A percentile compares a stretch with the other conserved stretches of the same genome.
These are phyloP conservation scores for Vitis labrusca DNA, from an alignment of 164 flowering plant genomes.

Conservation along the genomic window DNA sequence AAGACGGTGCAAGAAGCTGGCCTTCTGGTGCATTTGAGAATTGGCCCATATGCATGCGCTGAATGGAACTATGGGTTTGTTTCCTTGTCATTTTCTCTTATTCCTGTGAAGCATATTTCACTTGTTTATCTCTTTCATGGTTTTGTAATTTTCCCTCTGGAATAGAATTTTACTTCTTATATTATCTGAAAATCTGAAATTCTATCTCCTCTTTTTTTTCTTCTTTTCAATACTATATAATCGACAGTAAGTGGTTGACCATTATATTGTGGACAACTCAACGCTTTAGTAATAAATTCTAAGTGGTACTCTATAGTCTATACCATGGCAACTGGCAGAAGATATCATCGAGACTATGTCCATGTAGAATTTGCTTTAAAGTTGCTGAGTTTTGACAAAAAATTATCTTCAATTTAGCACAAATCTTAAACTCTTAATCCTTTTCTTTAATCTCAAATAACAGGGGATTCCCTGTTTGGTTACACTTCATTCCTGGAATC, in stretches of 20 bases:
- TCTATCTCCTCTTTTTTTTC: background rate
- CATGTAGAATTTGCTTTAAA: background rate
- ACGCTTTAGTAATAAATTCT: background rate
- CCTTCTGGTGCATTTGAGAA: conserved; percentile 51
- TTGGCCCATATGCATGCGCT: conserved; percentile 73
- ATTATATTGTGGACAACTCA: background rate
- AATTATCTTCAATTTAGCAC: background rate
- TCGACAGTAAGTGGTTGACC: background rate
- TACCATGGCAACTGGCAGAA: background rate
- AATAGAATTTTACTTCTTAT: background rate
- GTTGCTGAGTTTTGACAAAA: background rate
- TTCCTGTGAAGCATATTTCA: background rate
- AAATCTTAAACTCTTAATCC: background rate
- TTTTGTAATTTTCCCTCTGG: background rate
- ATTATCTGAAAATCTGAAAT: background rate
- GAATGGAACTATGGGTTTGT: conserved; percentile 73
- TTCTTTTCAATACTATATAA: background rate
- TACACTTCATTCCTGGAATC: conserved; percentile 64
- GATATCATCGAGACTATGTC: background rate
- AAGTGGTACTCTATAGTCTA: no score
- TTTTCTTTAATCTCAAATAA: background rate
- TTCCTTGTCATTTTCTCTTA: background rate
- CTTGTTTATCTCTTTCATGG: background rate
- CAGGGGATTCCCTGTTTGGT: conserved; percentile 72
- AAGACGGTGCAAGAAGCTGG: conserved; percentile 62